Conservation (phyloP, 83 land plant genomes). For the Diphasiastrum complanatum region DNA sequence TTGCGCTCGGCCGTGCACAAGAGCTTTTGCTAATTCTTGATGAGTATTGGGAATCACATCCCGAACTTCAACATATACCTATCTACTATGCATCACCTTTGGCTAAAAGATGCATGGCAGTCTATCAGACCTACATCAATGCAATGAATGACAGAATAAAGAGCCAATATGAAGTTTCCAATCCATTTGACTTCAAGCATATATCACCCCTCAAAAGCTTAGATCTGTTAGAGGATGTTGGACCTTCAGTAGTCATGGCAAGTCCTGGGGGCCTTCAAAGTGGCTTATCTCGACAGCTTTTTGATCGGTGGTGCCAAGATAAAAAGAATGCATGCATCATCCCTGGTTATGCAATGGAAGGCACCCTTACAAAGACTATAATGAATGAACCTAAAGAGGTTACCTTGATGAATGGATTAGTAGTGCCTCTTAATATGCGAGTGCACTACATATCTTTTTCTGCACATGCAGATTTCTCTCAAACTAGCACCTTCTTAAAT, state of each 20-base stretch:
- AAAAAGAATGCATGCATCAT: constrained; percentile 87
- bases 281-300: constrained; percentile 90
- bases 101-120: constrained; percentile 89
- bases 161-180: constrained; percentile 61
- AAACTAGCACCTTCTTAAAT: constrained; percentile 84
- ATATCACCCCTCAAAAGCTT: constrained; percentile 78
- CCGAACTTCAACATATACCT: constrained; percentile 88
- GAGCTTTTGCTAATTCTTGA: constrained; percentile 94
- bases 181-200: constrained; percentile 90
- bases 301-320: constrained; percentile 95
- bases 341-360: constrained; percentile 96
- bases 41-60: constrained; percentile 93
- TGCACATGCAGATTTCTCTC: constrained; percentile 96
- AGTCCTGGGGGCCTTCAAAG: constrained; percentile 94
- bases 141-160: constrained; percentile 92
- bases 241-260: constrained; percentile 99
- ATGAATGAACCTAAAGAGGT: constrained; percentile 96
- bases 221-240: constrained; percentile 79
- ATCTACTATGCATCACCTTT: constrained; percentile 97
- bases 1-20: constrained; percentile 98
- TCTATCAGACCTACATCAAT: constrained; percentile 94
- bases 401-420: constrained; percentile 80
- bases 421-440: constrained; percentile 86
- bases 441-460: constrained; percentile 97
- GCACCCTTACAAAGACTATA: constrained; percentile 85